Conservation (phyloP, 1,284 basidiomycete genomes). For the Leccinum insolens region DNA sequence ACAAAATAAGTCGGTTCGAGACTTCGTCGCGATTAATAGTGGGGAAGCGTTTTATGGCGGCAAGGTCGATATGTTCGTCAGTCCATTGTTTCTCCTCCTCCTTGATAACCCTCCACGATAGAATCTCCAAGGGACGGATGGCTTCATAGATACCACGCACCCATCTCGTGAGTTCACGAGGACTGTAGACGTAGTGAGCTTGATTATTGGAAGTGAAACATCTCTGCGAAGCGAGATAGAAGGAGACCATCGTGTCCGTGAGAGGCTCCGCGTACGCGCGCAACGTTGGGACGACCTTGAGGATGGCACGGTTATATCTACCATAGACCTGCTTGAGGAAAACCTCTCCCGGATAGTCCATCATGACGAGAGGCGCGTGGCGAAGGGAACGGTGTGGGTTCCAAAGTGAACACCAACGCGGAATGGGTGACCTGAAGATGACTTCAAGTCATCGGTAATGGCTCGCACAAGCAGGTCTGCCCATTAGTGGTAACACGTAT, state of each 20-base stretch:
- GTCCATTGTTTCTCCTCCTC: slow-evolving; percentile 90
- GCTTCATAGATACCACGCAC: slow-evolving; percentile 97
- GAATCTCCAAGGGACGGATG: slow-evolving; percentile 87
- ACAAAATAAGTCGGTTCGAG: slow-evolving; percentile 88
- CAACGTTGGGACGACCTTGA: slow-evolving; percentile 95
- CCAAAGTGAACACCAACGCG: too few relatives aligned
- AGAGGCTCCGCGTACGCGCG: slow-evolving; percentile 93
- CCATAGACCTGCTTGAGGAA: slow-evolving; percentile 99
- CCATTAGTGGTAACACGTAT: too few relatives aligned
- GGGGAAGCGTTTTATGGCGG: slow-evolving; percentile 89
- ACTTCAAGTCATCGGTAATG: too few relatives aligned
- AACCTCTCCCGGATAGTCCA: slow-evolving; percentile 97
- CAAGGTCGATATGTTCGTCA: slow-evolving; percentile 88
- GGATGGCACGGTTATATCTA: slow-evolving; percentile 95
- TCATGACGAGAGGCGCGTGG: slow-evolving; percentile 99
- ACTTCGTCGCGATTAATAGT: slow-evolving; percentile 86
- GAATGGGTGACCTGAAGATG: too few relatives aligned
- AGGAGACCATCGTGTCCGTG: slow-evolving; percentile 96
- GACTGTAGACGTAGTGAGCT: slow-evolving; percentile 99
- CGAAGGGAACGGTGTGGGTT: slow-evolving; percentile 86
- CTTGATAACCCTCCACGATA: slow-evolving; percentile 85
- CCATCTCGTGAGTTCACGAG: slow-evolving; percentile 99
- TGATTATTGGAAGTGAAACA: slow-evolving; percentile 95
- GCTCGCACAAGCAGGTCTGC: too few relatives aligned
- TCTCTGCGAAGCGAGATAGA: slow-evolving; percentile 94